Conservation (phyloP, 345 rosid genomes). For the Arabis alpina region DNA sequence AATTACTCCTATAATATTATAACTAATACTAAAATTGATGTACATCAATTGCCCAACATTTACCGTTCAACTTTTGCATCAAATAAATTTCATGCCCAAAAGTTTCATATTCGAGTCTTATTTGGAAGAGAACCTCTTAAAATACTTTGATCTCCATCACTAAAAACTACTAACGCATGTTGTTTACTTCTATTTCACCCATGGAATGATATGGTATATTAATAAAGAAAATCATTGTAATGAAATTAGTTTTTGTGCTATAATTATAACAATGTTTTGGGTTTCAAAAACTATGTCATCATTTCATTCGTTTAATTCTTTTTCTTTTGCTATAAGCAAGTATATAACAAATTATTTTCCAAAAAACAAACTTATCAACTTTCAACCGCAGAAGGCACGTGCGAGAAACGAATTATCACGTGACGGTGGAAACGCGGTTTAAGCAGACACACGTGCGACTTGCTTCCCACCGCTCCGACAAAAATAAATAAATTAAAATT, state of each 20-base stretch:
- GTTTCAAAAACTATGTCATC: neutral
- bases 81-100: no score
- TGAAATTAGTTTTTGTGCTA: neutral
- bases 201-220: no score
- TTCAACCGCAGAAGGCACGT: slow-evolving; percentile 44
- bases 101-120: no score
- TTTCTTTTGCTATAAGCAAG: neutral
- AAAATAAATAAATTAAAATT: neutral
- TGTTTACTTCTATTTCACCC: neutral
- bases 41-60: no score
- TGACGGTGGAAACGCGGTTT: slow-evolving; percentile 45
- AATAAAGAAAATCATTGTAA: neutral
- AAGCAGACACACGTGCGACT: slow-evolving; percentile 64
- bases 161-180: neutral
- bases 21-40: no score
- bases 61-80: no score
- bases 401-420: slow-evolving; percentile 48
- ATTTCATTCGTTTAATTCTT: neutral
- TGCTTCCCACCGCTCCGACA: slow-evolving; percentile 54
- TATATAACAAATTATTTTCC: neutral
- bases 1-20: neutral
- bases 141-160: no score
- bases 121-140: no score
- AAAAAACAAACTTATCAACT: slow-evolving; percentile 6
- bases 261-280: neutral